Evolutionary conservation across 164 flowering plant species (phyloP).

Genomic region (Dillenia turbinata): DNA sequence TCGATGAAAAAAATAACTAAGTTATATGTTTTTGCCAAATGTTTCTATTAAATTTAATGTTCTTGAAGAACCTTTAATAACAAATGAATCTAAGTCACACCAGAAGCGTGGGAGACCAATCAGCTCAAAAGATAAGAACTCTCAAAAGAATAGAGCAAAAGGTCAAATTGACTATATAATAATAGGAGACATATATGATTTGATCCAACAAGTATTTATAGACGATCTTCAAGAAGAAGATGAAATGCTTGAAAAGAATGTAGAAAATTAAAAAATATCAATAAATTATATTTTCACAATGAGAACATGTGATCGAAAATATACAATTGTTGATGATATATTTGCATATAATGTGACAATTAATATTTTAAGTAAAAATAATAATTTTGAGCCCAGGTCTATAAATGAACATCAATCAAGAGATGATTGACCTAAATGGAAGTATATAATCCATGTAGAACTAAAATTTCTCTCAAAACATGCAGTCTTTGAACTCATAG

Average conservation of each 20-base stretch:
- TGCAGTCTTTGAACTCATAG: not conserved
- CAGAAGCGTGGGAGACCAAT: slow-evolving; percentile 11
- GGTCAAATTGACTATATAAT: not conserved
- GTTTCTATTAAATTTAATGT: not conserved
- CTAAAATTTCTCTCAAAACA: not conserved
- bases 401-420: too few species aligned
- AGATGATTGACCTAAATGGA: not conserved
- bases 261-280: slow-evolving; percentile 8
- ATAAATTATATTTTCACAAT: not conserved
- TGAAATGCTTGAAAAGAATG: not conserved
- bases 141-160: slow-evolving; percentile 8
- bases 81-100: not conserved
- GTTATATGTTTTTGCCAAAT: slow-evolving; percentile 2
- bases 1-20: not conserved
- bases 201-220: too few species aligned
- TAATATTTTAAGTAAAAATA: not conserved
- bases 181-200: not conserved
- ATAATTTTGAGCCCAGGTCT: slow-evolving; percentile 6
- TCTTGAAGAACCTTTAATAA: not conserved
- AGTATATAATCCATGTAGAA: not conserved
- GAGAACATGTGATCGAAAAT: slow-evolving; percentile 2
- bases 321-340: not conserved
- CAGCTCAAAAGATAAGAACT: slow-evolving; percentile 6
- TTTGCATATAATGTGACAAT: slow-evolving; percentile 11
- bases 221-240: not conserved